These are phyloP conservation scores for Elsinoe fawcettii DNA, from an alignment of 2,329 filamentous ascomycete species.

Conservation along the genomic window DNA sequence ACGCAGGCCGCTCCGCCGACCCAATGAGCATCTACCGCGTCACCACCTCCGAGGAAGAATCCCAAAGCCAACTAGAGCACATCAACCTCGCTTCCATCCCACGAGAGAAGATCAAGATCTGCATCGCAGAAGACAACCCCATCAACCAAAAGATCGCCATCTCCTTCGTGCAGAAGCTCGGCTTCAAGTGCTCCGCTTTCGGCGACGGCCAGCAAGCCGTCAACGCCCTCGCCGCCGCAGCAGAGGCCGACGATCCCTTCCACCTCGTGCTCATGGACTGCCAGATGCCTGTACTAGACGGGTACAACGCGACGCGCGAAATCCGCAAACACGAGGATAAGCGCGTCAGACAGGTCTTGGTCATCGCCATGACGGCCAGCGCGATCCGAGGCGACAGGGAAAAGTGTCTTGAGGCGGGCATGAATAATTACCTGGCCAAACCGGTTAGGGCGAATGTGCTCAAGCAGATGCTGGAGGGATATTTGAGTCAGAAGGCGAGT, in stretches of 20 bases:
- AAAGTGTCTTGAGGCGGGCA: slow-evolving; percentile 89
- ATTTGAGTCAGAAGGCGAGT: slow-evolving; percentile 46
- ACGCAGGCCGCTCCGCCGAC: slow-evolving; percentile 37
- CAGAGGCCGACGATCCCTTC: slow-evolving; percentile 66
- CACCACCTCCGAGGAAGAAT: slow-evolving; percentile 37
- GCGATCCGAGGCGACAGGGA: slow-evolving; percentile 92
- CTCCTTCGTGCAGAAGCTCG: slow-evolving; percentile 77
- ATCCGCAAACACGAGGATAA: slow-evolving; percentile 70
- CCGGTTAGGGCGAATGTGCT: slow-evolving; percentile 84
- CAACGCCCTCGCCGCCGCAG: slow-evolving; percentile 69
- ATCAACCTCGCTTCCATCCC: slow-evolving; percentile 65
- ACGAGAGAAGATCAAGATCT: slow-evolving; percentile 72
- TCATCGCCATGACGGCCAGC: slow-evolving; percentile 95
- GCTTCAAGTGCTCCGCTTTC: slow-evolving; percentile 80
- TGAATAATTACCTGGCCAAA: slow-evolving; percentile 97
- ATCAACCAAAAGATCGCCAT: slow-evolving; percentile 95
- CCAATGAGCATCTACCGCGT: slow-evolving; percentile 51
- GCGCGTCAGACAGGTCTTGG: slow-evolving; percentile 70
- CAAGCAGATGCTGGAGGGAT: slow-evolving; percentile 70
- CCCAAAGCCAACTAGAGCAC: slow-evolving; percentile 26
- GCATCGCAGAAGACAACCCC: slow-evolving; percentile 89
- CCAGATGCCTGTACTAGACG: slow-evolving; percentile 89
- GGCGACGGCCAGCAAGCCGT: slow-evolving; percentile 84
- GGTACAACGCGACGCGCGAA: slow-evolving; percentile 81
- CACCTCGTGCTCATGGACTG: slow-evolving; percentile 93